Evolutionary conservation across 2,329 filamentous ascomycete species (phyloP).

Genomic region (Colletotrichum spaethianum): DNA sequence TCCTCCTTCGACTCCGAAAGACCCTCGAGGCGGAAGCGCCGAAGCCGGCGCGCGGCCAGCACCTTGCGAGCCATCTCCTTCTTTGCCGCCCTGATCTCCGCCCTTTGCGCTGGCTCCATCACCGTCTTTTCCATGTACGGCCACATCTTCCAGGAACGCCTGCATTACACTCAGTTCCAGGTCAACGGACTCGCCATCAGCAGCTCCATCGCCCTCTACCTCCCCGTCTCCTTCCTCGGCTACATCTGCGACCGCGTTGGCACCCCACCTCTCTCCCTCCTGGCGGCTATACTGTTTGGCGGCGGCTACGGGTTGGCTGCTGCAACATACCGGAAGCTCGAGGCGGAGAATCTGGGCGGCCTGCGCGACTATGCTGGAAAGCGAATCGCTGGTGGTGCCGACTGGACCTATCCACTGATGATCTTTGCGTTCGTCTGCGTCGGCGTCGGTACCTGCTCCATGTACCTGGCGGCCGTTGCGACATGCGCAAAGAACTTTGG

Average conservation of each 20-base stretch:
- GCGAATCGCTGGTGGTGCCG: constrained; percentile 56
- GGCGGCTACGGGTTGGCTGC: constrained; percentile 88
- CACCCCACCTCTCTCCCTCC: constrained; percentile 81
- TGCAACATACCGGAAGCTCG: constrained; percentile 74
- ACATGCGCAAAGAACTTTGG: constrained; percentile 99
- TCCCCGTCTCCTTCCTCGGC: constrained; percentile 91
- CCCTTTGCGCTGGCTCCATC: constrained; percentile 90
- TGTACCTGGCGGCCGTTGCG: constrained; percentile 93
- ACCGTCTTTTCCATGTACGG: constrained; percentile 96
- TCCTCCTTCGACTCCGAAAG: constrained; percentile 43
- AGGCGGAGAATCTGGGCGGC: constrained; percentile 57
- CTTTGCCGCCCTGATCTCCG: constrained; percentile 66
- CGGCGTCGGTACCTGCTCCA: constrained; percentile 85
- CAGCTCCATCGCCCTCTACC: constrained; percentile 89
- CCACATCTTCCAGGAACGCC: constrained; percentile 86
- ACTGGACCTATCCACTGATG: constrained; percentile 86
- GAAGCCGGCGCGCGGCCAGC: constrained; percentile 45
- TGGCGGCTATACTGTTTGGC: constrained; percentile 82
- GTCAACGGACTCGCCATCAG: constrained; percentile 92
- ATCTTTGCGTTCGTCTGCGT: constrained; percentile 86
- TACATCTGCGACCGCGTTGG: constrained; percentile 93
- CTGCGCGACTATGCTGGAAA: constrained; percentile 39
- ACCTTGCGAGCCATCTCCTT: constrained; percentile 64
- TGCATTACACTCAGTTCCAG: constrained; percentile 91
- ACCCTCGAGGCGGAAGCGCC: constrained; percentile 32